Conservation (phyloP, 108 stramenopile genomes). For the Nannochloropsis gaditana region DNA sequence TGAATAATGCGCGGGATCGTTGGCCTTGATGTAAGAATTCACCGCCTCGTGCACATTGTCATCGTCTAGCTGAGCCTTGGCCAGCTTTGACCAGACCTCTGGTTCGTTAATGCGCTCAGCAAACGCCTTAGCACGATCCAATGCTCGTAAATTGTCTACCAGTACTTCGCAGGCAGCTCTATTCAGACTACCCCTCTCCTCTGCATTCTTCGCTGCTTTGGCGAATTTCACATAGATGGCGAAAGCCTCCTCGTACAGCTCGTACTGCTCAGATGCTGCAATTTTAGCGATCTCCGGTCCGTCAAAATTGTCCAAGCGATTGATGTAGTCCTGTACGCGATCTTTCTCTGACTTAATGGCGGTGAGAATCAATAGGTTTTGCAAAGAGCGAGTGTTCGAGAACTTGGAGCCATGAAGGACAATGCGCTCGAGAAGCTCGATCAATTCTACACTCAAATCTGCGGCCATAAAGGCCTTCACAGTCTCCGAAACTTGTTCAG, state of each 20-base stretch:
- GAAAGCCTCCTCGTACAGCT: conserved; percentile 98
- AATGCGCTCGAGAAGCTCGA: conserved; percentile 95
- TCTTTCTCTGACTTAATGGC: conserved; percentile 91
- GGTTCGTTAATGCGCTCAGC: conserved; percentile 90
- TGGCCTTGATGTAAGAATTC: conserved; percentile 92
- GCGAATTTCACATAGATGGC: conserved; percentile 96
- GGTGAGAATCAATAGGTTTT: conserved; percentile 99
- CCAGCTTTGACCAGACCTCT: conserved; percentile 98
- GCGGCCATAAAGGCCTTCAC: conserved; percentile 99
- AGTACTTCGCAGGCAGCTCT: conserved; percentile 85
- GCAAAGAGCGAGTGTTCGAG: conserved; percentile 96
- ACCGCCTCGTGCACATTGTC: conserved; percentile 92
- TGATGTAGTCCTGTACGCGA: conserved; percentile 96
- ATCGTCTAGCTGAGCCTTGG: conserved; percentile 93
- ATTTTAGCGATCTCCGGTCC: conserved; percentile 98
- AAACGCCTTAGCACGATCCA: conserved; percentile 94
- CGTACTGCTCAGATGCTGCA: conserved; percentile 93
- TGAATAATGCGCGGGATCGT: conserved; percentile 86
- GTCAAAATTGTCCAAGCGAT: conserved; percentile 99
- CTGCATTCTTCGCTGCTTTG: conserved; percentile 74
- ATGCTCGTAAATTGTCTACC: conserved; percentile 86
- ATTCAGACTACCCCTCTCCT: conserved; percentile 84
- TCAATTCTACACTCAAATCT: conserved; percentile 95
- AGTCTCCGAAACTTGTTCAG: conserved; percentile 97
- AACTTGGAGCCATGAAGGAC: conserved; percentile 99